A percentile compares a stretch with the other conserved stretches of the same genome.
phyloP scores from a whole-genome alignment of 768 basidiomycete species.

The Leccinum rimulosum region DNA sequence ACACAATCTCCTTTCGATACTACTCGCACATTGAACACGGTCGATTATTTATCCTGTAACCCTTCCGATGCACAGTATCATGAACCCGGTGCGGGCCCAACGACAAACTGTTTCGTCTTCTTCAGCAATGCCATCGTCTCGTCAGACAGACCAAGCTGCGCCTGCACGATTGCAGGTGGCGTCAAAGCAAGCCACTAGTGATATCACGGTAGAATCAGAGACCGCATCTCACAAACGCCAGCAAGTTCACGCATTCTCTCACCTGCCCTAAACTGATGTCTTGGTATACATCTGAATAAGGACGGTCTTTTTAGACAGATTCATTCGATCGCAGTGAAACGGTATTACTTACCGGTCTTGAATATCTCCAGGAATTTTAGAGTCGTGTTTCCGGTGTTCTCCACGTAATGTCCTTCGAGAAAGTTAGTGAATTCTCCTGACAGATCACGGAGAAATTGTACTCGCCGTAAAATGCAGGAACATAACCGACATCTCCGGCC shows the following conservation, averaged over 20 bases:
- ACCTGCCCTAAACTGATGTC: slow-evolving; percentile 48
- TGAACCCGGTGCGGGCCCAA: slow-evolving; percentile 23
- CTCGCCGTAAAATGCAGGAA: slow-evolving; percentile 16
- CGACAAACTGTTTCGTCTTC: slow-evolving; percentile 39
- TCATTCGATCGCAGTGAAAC: neutral
- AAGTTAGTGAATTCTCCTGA: neutral
- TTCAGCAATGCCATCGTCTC: slow-evolving; percentile 35
- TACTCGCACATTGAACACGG: neutral
- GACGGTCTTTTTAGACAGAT: neutral
- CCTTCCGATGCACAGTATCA: neutral
- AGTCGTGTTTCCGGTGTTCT: slow-evolving; percentile 51
- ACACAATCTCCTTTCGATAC: neutral
- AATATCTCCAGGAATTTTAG: slow-evolving; percentile 49
- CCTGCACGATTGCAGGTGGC: slow-evolving; percentile 45
- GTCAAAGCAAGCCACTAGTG: slow-evolving; percentile 44
- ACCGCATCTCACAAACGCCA: neutral
- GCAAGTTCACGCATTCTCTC: slow-evolving; percentile 7
- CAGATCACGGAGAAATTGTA: neutral
- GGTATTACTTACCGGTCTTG: slow-evolving; percentile 33
- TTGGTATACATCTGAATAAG: slow-evolving; percentile 21
- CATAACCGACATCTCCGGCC: slow-evolving; percentile 24
- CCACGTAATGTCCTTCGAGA: slow-evolving; percentile 47
- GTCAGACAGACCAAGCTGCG: slow-evolving; percentile 41
- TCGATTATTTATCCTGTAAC: neutral
- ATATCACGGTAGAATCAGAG: neutral